A percentile compares a stretch with the other conserved stretches of the same genome.
Conservation (phyloP, 169 alveolate species). For the Eimeria sp. region DNA sequence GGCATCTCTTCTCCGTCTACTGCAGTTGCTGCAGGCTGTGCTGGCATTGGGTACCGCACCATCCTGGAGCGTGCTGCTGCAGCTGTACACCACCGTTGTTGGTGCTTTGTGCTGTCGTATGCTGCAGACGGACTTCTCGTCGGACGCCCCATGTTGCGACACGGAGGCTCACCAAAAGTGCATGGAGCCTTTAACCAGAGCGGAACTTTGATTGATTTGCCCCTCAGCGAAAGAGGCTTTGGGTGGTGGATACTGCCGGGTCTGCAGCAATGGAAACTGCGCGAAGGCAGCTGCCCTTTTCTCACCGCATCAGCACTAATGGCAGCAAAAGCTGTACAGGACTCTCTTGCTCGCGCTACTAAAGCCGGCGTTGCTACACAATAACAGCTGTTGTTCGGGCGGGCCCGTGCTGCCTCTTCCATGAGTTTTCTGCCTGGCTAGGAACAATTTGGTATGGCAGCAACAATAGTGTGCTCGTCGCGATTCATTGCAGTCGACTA, state of each 20-base stretch:
- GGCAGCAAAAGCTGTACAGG: not conserved
- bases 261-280: not conserved
- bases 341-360: not conserved
- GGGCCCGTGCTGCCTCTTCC: not conserved
- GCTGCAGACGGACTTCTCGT: conserved; percentile 88
- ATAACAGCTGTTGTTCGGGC: not conserved
- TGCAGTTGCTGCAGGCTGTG: not conserved
- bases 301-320: not conserved
- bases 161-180: conserved; percentile 92
- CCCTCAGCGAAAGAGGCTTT: not conserved
- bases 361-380: not conserved
- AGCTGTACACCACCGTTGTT: not conserved
- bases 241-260: not conserved
- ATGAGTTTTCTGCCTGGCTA: not conserved
- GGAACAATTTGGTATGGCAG: not conserved
- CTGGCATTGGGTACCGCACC: not conserved
- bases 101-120: not conserved
- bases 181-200: conserved; percentile 84
- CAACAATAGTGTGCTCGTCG: not conserved
- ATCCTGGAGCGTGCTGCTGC: not conserved
- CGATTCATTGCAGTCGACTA: not conserved
- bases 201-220: conserved; percentile 28
- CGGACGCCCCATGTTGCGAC: conserved; percentile 89
- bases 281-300: not conserved
- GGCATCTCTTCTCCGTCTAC: not conserved